Base-by-base conservation (phyloP, 2,329 filamentous ascomycete species). In the Hypoxylon rubiginosum region DNA sequence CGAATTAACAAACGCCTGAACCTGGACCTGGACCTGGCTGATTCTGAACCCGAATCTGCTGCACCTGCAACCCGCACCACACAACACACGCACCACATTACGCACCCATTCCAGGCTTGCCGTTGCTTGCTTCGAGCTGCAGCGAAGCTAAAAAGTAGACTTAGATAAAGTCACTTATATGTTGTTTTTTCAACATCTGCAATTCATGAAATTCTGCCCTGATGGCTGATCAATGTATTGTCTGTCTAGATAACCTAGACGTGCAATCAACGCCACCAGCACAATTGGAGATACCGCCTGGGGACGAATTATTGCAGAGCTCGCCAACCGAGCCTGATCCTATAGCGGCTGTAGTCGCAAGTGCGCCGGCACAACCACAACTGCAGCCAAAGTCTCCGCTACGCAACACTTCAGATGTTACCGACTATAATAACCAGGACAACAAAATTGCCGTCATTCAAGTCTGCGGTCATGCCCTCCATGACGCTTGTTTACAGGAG, bases 401-500 rank as follows among this genome's bases (percentile, higher is more conserved):
- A 64, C 74, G 58, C 71, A 78, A 54, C 75, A 79, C 53, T 56
- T 64, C 62, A 53, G 58, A 57, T 57, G 71, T 67, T 66, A 66
- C 64, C 70, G 72, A 70, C 60, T 52, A 52, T 49, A 61, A 64
- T 28, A 70, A 72, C 60, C 75, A 79, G 32, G 73, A 81, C 72
- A 79, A 83, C 71, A 79, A 82, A 64, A 84, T 90, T 66, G 88
- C 89, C 43, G 80, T 86, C 59, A 86, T 91, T 53, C 84, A 89
- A 65, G 91, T 93, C 50, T 99, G 96, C 80, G 92, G 93, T 63
- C 97, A 99, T 83, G 88, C 94, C 73, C 85, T 99, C 73, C 96
- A 99, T 82, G 91, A 99, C 82, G 90, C 91, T 56, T 99, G 96
- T 80, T 86, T 99, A 72, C 91, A 92, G 73, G 93, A 94, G 72